Conservation (phyloP, 495 filamentous ascomycete species). For the Aspergillus biplanus region DNA sequence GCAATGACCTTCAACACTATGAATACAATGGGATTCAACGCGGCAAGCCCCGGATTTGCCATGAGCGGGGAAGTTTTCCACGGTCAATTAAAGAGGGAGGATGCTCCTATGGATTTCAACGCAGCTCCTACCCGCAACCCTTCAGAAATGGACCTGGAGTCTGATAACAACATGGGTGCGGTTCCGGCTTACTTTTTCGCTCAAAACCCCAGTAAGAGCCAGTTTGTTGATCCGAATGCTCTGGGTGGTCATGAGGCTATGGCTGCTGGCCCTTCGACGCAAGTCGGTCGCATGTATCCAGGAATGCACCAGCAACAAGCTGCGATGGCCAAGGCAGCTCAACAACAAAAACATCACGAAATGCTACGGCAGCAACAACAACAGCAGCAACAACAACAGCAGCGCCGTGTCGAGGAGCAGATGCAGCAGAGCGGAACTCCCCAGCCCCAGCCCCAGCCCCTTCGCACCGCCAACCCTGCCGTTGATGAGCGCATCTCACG, state of each 20-base stretch:
- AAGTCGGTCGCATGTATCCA: slow-evolving; percentile 76
- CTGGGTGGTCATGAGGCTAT: slow-evolving; percentile 62
- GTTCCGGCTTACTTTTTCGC: slow-evolving; percentile 52
- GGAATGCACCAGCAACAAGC: slow-evolving; percentile 93
- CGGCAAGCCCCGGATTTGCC: slow-evolving; percentile 48
- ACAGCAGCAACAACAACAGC: slow-evolving; percentile 52
- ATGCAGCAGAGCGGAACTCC: slow-evolving; percentile 31
- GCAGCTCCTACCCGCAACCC: slow-evolving; percentile 51
- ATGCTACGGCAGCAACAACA: slow-evolving; percentile 65
- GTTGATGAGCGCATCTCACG: slow-evolving; percentile 87
- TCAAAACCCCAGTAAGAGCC: slow-evolving; percentile 42
- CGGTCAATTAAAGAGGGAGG: slow-evolving; percentile 56
- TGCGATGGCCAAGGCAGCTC: slow-evolving; percentile 74
- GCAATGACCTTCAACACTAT: slow-evolving; percentile 68
- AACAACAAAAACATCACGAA: slow-evolving; percentile 69
- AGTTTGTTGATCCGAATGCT: slow-evolving; percentile 71
- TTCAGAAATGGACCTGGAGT: slow-evolving; percentile 59
- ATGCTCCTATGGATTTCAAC: slow-evolving; percentile 57
- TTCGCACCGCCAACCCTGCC: slow-evolving; percentile 63
- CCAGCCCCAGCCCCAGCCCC: slow-evolving; percentile 48
- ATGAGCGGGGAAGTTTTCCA: slow-evolving; percentile 52
- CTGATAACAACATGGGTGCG: slow-evolving; percentile 63
- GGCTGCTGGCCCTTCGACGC: slow-evolving; percentile 49
- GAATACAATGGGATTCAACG: slow-evolving; percentile 55
- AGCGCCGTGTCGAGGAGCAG: slow-evolving; percentile 41